Percentiles rank a stretch among this genome's conserved stretches.
Evolutionary conservation across 306 rosid genomes (phyloP).

Genomic region (Vigna reflexopilosa): DNA sequence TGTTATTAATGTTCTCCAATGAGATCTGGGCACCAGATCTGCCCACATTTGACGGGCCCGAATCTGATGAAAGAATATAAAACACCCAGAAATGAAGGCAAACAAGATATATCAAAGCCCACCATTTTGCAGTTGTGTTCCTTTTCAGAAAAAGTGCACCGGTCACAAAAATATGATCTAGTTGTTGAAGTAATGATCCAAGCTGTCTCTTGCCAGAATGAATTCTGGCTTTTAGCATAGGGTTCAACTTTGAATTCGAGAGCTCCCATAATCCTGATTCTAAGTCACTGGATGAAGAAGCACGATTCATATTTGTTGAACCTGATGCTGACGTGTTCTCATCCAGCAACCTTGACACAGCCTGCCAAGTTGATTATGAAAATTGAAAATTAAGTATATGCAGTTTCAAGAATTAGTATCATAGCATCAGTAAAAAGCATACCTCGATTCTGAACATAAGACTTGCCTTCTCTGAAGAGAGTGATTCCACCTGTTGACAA

Average conservation of each 20-base stretch:
- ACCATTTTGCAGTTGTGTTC: conserved; percentile 74
- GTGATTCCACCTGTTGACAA: conserved; percentile 86
- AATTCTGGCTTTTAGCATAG: conserved; percentile 70
- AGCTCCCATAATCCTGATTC: conserved; percentile 78
- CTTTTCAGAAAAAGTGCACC: conserved; percentile 81
- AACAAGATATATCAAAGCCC: conserved; percentile 78
- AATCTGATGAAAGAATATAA: conserved; percentile 78
- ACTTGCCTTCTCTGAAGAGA: conserved; percentile 94
- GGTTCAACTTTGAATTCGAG: conserved; percentile 70
- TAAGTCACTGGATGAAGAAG: conserved; percentile 68
- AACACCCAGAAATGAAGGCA: conserved; percentile 96
- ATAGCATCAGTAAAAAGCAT: conserved; percentile 31
- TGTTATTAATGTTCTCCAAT: conserved; percentile 81
- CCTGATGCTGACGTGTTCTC: conserved; percentile 63
- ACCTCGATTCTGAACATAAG: conserved; percentile 90
- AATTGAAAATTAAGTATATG: conserved; percentile 19
- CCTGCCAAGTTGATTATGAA: conserved; percentile 54
- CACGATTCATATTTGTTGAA: conserved; percentile 42
- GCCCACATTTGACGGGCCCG: conserved; percentile 65
- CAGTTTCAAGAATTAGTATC: conserved; percentile 29
- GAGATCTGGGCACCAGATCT: conserved; percentile 87
- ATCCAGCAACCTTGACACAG: conserved; percentile 77
- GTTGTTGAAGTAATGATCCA: conserved; percentile 74
- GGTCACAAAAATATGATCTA: conserved; percentile 75
- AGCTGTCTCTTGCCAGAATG: conserved; percentile 82